A percentile compares a stretch with the other conserved stretches of the same genome.
Conservation (phyloP, 352 stramenopile species). For the Pythium brachiatum region DNA sequence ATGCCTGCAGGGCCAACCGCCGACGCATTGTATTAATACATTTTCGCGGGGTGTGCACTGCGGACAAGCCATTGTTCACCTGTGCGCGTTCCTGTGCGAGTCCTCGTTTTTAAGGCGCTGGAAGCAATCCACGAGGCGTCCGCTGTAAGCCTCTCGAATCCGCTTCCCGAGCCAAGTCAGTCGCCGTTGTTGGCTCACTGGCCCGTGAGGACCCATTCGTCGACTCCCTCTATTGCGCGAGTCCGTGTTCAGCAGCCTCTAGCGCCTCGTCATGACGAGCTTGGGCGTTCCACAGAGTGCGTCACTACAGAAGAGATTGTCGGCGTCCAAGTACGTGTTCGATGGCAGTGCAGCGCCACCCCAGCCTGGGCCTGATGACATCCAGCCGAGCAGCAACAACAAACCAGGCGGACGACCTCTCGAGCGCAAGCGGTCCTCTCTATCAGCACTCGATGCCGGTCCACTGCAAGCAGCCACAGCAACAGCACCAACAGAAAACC, state of each 20-base stretch:
- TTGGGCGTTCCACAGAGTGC: not conserved
- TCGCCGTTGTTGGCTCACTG: not conserved
- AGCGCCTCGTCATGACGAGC: not conserved
- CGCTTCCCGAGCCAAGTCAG: too few species aligned
- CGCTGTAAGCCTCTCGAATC: too few species aligned
- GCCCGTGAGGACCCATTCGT: not conserved
- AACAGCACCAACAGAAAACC: not conserved
- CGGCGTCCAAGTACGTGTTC: conserved; percentile 1
- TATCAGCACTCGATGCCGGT: conserved; percentile 1
- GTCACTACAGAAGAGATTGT: not conserved
- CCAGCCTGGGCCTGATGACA: not conserved
- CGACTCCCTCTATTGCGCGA: too few species aligned
- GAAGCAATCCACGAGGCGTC: too few species aligned
- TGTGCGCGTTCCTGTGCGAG: not conserved
- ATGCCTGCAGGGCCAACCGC: too few species aligned
- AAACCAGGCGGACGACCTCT: not conserved
- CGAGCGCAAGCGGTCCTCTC: conserved; percentile 9
- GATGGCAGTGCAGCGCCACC: not conserved
- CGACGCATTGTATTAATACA: not conserved
- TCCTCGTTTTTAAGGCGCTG: too few species aligned
- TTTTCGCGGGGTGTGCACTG: not conserved
- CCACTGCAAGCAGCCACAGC: not conserved
- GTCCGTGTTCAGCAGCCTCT: too few species aligned
- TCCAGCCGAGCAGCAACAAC: not conserved
- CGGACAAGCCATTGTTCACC: not conserved